Evolutionary conservation across 2,329 filamentous ascomycete genomes (phyloP), one percentile per base, ranked within the genome.

Genomic region (Pyricularia sp.): DNA sequence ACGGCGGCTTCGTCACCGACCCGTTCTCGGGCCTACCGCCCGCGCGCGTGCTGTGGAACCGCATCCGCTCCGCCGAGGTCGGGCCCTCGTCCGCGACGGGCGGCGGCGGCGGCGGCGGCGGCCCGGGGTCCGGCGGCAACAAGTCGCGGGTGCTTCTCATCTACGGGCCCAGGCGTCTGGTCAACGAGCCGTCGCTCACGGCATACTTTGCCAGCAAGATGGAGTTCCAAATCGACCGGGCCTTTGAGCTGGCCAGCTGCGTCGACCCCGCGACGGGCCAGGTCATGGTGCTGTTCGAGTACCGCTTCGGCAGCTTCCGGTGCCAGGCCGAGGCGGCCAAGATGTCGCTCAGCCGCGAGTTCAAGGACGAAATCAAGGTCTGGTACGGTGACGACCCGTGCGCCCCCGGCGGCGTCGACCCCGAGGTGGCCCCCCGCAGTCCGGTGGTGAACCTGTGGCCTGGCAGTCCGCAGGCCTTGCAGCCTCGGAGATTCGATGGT

Each of bases 291-390:
- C n/a, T 66, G 36, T 23, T 66, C 17, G 84, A 86, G 77, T 85
- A 82, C 71, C 79, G 81, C 12, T 88, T 88, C 71, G 84, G 83
- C 0, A 86, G 84, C 69, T 87, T 81, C 69, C 81, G 84, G 0
- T 85, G 82, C 75, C 85, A 88, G 78, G 79, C 84, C 0, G 81
- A 85, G 76, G 79, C 82, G 67, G 84, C 81, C 2, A 75, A 76
- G 50, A 75, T 77, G 73, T 73, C 76, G 0, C 66, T 77, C 3
- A 67, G 70, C 12, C 68, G 75, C 50, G 76, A 77, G 71, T 73
- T 72, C 20, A 64, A 63, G 9, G 63, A 71, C 20, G 23, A 59
- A 31, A 69, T 74, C 36, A 66, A 70, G 50, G 73, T 72, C 23
- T 71, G 69, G 70, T 74, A 70, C 58, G 69, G 71, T 30, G n/a